Base-by-base conservation (phyloP, 129 eudicot species). In the Lactuca sativa region DNA sequence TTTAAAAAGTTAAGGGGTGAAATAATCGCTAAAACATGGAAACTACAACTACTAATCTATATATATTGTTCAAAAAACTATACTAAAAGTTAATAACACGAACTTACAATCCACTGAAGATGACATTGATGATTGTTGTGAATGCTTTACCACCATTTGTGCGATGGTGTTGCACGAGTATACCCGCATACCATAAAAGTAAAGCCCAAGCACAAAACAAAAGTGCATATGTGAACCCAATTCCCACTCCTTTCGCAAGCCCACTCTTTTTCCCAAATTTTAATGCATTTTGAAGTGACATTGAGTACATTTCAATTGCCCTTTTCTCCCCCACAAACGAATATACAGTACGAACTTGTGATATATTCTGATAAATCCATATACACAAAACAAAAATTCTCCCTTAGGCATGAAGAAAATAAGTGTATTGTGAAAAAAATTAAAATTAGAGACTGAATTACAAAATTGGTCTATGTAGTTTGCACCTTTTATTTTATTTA, bases 151-250 rank as follows among this genome's bases (percentile, higher is more conserved):
- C 97, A 38, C 97, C 97, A 81, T 83, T 85, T 12, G 95, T 87
- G 62, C 68, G 59, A 33, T 64, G 76, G 72, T 87, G 95, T 78
- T 69, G 77, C 37, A 90, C 87, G 55, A 90, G 97, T 70, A 87
- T 33, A 64, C 97, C 84, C 10, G 97, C 95, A 30, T 90, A 90
- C 97, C 97, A 90, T n/a, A 90, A 87, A 59, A 90, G 97, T 51
- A 90, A 75, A 31, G 88, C 95, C 97, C 97, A 90, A 9, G 97
- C 76, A 56, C 95, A 87, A 58, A 87, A 82, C 69, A 90, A 64
- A 52, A 90, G 87, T 33, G 78, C 91, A 52, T 86, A 90, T 7
- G 97, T 90, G 69, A 78, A 87, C 43, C 97, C 97, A 31, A 90
- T 79, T n/a, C 95, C 97, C 6, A 87, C 37, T 70, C 97, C 97